Evolutionary conservation across 2,329 filamentous ascomycete genomes (phyloP).

Genomic region (Aspergillus pseudoglaucus): DNA sequence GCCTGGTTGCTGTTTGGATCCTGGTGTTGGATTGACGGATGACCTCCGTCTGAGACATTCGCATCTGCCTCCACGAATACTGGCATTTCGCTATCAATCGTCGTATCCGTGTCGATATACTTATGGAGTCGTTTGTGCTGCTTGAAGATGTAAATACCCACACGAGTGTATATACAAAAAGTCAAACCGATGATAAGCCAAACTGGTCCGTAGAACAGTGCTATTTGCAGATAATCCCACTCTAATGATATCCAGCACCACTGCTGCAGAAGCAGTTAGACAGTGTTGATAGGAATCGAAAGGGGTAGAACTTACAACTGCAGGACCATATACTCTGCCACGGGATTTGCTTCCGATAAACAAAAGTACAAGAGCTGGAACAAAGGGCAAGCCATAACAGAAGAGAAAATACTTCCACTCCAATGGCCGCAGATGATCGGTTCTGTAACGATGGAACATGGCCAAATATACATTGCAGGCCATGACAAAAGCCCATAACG

Average conservation of each 20-base stretch:
- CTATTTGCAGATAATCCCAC: slow-evolving; percentile 64
- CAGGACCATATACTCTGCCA: slow-evolving; percentile 56
- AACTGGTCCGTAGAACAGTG: slow-evolving; percentile 55
- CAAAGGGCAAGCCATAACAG: slow-evolving; percentile 64
- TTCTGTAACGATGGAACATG: slow-evolving; percentile 64
- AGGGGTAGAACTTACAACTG: neutral
- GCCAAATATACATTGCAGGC: slow-evolving; percentile 71
- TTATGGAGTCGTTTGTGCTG: neutral
- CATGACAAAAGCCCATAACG: slow-evolving; percentile 70
- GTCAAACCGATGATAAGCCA: slow-evolving; percentile 18
- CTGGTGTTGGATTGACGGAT: neutral
- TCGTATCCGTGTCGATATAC: neutral
- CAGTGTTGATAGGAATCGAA: slow-evolving; percentile 46
- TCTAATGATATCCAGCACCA: slow-evolving; percentile 68
- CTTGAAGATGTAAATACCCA: slow-evolving; percentile 2
- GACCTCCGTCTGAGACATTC: neutral
- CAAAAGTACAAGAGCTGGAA: slow-evolving; percentile 59
- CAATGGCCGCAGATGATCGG: slow-evolving; percentile 54
- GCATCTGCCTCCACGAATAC: neutral
- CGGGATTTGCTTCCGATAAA: slow-evolving; percentile 47
- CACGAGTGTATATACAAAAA: slow-evolving; percentile 17
- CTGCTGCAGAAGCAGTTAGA: slow-evolving; percentile 28
- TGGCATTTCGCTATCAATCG: neutral
- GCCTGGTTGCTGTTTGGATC: neutral
- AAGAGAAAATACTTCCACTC: slow-evolving; percentile 60